phyloP scores from a whole-genome alignment of 176 grass and related monocot species.

The Microstegium vimineum region DNA sequence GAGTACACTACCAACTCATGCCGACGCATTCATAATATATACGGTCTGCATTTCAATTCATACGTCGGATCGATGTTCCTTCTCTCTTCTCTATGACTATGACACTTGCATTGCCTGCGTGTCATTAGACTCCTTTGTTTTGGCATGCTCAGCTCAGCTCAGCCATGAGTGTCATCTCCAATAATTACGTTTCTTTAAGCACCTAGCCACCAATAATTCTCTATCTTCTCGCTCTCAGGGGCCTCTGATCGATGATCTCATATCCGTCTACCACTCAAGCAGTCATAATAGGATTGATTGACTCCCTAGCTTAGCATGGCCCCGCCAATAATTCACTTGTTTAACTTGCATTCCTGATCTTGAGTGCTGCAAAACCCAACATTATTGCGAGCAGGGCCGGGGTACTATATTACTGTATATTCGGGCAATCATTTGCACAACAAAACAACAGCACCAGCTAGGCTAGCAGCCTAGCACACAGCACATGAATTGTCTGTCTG shows the following conservation, averaged over 20 bases:
- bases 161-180: not conserved
- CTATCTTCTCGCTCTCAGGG: no score
- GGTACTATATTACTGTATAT: not conserved
- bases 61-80: no score
- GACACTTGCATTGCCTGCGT: not conserved
- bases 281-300: not conserved
- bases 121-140: not conserved
- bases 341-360: not conserved
- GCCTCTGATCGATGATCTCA: no score
- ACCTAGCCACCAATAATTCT: not conserved
- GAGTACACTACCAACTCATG: no score
- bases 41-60: no score
- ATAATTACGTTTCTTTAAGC: conserved; percentile 22
- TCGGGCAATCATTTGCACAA: not conserved
- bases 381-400: no score
- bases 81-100: no score
- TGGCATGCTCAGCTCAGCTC: not conserved
- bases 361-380: not conserved
- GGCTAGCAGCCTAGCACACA: no score
- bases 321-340: conserved; percentile 31
- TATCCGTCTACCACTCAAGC: not conserved
- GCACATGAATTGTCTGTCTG: not conserved
- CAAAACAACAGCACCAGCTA: not conserved
- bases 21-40: no score
- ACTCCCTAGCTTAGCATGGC: no score